A percentile compares a stretch with the other conserved stretches of the same genome.
Conservation (phyloP, 2,329 filamentous ascomycete species). For the Calonectria crousiana region DNA sequence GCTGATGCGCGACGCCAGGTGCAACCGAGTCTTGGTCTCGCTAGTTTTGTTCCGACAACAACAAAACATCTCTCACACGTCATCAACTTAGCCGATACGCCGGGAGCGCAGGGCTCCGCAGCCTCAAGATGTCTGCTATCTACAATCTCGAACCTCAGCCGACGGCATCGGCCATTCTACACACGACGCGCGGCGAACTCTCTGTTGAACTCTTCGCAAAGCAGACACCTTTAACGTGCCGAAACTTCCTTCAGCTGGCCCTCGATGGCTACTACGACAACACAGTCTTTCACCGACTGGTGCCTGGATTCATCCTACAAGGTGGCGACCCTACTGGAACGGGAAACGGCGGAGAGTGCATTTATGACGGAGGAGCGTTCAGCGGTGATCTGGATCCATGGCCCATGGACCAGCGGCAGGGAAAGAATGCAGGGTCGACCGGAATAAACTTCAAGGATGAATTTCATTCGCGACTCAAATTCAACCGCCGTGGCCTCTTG, state of each 20-base stretch:
- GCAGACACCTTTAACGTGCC: slow-evolving; percentile 89
- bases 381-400: slow-evolving; percentile 79
- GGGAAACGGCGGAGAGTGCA: slow-evolving; percentile 90
- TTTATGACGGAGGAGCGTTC: slow-evolving; percentile 87
- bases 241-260: slow-evolving; percentile 96
- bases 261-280: slow-evolving; percentile 95
- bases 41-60: background rate
- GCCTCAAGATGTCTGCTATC: slow-evolving; percentile 79
- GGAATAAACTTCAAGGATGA: slow-evolving; percentile 82
- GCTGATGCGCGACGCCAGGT: background rate
- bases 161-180: slow-evolving; percentile 89
- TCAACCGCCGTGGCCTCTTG: slow-evolving; percentile 88
- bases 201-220: slow-evolving; percentile 95
- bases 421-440: slow-evolving; percentile 69
- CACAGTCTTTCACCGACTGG: slow-evolving; percentile 93
- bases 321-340: slow-evolving; percentile 95
- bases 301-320: slow-evolving; percentile 93
- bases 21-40: background rate
- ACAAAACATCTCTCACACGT: background rate
- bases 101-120: background rate
- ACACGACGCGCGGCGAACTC: slow-evolving; percentile 91
- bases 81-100: background rate
- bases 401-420: slow-evolving; percentile 75
- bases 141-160: slow-evolving; percentile 97
- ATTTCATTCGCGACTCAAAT: slow-evolving; percentile 91